A percentile compares a stretch with the other conserved stretches of the same genome.
Conservation (phyloP, 805 yeast genomes). For the Spathaspora sp. region DNA sequence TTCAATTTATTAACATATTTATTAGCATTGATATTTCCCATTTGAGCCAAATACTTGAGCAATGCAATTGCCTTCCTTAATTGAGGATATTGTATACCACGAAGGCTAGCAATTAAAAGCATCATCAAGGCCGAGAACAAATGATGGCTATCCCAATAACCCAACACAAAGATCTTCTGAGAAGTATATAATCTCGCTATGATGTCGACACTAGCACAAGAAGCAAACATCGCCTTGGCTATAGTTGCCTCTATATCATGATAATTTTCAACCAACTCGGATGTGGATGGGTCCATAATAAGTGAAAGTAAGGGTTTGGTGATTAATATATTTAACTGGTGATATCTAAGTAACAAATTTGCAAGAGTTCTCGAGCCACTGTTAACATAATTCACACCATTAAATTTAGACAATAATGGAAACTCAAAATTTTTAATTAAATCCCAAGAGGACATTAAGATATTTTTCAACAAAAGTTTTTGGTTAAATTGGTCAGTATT, state of each 20-base stretch:
- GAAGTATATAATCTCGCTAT: slow-evolving; percentile 23
- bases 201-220: slow-evolving; percentile 28
- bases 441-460: slow-evolving; percentile 24
- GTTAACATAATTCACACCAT: slow-evolving; percentile 8
- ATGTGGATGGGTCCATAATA: slow-evolving; percentile 23
- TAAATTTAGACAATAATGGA: slow-evolving; percentile 18
- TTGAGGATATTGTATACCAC: slow-evolving; percentile 14
- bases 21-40: slow-evolving; percentile 32
- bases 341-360: slow-evolving; percentile 33
- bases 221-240: slow-evolving; percentile 23
- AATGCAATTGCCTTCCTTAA: slow-evolving; percentile 26
- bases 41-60: slow-evolving; percentile 29
- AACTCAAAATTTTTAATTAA: slow-evolving; percentile 29
- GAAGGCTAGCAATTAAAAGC: slow-evolving; percentile 23
- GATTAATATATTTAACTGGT: slow-evolving; percentile 28
- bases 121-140: slow-evolving; percentile 29
- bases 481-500: slow-evolving; percentile 39
- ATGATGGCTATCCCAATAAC: slow-evolving; percentile 41
- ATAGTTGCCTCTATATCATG: slow-evolving; percentile 23
- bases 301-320: slow-evolving; percentile 32
- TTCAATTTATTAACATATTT: slow-evolving; percentile 25
- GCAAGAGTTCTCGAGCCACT: slow-evolving; percentile 22
- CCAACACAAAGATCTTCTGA: slow-evolving; percentile 28
- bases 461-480: slow-evolving; percentile 27
- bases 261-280: slow-evolving; percentile 18